Evolutionary conservation across 2,329 filamentous ascomycete species (phyloP).

Genomic region (Keithomyces neogunnii): DNA sequence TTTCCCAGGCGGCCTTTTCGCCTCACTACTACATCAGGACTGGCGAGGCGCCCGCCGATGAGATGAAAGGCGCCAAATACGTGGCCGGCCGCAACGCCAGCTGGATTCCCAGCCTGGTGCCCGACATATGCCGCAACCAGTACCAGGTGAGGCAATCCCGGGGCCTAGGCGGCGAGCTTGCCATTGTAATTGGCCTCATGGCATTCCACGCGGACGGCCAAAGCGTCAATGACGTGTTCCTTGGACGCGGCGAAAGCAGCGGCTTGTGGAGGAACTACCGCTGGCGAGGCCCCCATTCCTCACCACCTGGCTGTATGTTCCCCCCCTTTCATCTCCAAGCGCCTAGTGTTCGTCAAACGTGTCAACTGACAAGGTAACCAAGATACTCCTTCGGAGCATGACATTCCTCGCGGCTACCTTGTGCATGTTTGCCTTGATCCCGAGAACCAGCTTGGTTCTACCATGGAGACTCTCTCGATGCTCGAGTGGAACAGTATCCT

Average conservation of each 20-base stretch:
- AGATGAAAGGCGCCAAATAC: slow-evolving; percentile 12
- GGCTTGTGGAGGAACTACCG: slow-evolving; percentile 16
- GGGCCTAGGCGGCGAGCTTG: slow-evolving; percentile 29
- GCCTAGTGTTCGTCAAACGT: no score
- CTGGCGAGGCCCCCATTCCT: slow-evolving; percentile 13
- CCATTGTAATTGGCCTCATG: slow-evolving; percentile 32
- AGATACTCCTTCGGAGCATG: slow-evolving; percentile 16
- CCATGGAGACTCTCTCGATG: slow-evolving; percentile 9
- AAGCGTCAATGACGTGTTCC: slow-evolving; percentile 5
- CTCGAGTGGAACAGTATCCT: slow-evolving; percentile 19
- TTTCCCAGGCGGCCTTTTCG: slow-evolving; percentile 3
- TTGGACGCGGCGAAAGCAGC: slow-evolving; percentile 7
- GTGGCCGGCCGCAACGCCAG: slow-evolving; percentile 21
- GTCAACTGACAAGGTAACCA: not conserved
- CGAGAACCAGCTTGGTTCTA: slow-evolving; percentile 19
- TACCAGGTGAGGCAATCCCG: slow-evolving; percentile 12
- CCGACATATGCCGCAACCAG: slow-evolving; percentile 18
- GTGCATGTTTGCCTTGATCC: slow-evolving; percentile 24
- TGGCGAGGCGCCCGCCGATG: no score
- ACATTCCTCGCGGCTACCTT: slow-evolving; percentile 24
- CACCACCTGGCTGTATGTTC: slow-evolving; percentile 19
- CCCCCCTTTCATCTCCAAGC: not conserved
- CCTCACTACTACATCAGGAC: not conserved
- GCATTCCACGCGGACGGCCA: slow-evolving; percentile 16
- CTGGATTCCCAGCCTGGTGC: slow-evolving; percentile 32